Conservation (phyloP, 805 yeast species). For the Suhomyces xylopsoci region DNA sequence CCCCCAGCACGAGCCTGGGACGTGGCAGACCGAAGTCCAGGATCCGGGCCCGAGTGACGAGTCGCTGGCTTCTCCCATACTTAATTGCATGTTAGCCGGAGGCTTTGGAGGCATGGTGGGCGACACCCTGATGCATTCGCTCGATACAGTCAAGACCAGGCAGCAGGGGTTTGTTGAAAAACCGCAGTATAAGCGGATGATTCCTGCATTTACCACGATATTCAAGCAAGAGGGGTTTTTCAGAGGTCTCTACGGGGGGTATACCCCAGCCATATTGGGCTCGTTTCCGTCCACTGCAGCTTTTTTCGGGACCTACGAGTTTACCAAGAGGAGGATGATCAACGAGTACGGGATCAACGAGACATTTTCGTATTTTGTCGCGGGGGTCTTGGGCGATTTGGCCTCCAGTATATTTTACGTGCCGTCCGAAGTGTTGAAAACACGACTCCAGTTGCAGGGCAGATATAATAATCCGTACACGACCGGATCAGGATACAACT, state of each 20-base stretch:
- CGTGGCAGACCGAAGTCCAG: slow-evolving; percentile 2
- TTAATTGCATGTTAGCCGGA: slow-evolving; percentile 78
- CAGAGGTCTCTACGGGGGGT: slow-evolving; percentile 89
- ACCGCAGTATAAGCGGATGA: slow-evolving; percentile 67
- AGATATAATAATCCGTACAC: slow-evolving; percentile 75
- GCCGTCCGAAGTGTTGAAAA: slow-evolving; percentile 92
- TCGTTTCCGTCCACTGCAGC: slow-evolving; percentile 91
- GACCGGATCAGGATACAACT: slow-evolving; percentile 76
- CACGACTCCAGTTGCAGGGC: slow-evolving; percentile 92
- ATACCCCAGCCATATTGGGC: slow-evolving; percentile 87
- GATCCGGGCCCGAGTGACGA: slow-evolving; percentile 2
- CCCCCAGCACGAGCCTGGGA: slow-evolving; percentile 19
- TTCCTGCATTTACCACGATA: slow-evolving; percentile 74
- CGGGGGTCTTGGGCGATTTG: slow-evolving; percentile 93
- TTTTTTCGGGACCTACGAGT: slow-evolving; percentile 91
- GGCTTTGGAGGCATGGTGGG: slow-evolving; percentile 94
- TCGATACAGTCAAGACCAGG: slow-evolving; percentile 94
- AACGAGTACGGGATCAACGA: slow-evolving; percentile 66
- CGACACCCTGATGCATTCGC: slow-evolving; percentile 89
- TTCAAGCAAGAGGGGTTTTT: slow-evolving; percentile 77
- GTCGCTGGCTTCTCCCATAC: slow-evolving; percentile 37
- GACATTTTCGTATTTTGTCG: slow-evolving; percentile 71
- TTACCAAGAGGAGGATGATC: slow-evolving; percentile 67
- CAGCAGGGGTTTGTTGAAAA: slow-evolving; percentile 89
- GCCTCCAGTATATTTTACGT: slow-evolving; percentile 87